Percentiles rank a stretch among this genome's conserved stretches.
phyloP scores from a whole-genome alignment of 805 yeast genomes.

The Candida schatavii region DNA sequence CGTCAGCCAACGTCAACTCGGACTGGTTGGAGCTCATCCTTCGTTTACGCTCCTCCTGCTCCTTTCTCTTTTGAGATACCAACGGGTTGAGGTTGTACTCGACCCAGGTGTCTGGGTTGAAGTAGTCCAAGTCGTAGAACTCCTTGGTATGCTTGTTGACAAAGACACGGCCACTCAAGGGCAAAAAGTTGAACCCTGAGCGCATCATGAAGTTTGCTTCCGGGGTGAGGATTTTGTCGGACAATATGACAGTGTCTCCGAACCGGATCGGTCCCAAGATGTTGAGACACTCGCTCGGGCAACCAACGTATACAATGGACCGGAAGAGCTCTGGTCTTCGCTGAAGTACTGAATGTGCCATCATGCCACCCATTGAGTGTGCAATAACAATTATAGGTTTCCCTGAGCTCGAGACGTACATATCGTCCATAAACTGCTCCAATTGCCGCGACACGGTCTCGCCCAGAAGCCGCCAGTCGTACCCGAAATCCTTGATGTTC shows the following conservation, averaged over 20 bases:
- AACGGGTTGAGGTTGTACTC: slow-evolving; percentile 73
- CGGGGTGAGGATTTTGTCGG: slow-evolving; percentile 70
- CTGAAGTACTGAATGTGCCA: slow-evolving; percentile 78
- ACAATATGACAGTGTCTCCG: slow-evolving; percentile 77
- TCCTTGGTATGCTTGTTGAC: slow-evolving; percentile 58
- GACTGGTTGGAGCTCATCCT: too few species aligned
- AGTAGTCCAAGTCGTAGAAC: slow-evolving; percentile 66
- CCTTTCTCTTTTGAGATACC: slow-evolving; percentile 44
- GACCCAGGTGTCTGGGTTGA: slow-evolving; percentile 78
- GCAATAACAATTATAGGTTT: slow-evolving; percentile 71
- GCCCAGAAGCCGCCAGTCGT: slow-evolving; percentile 85
- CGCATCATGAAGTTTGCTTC: slow-evolving; percentile 89
- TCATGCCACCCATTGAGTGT: slow-evolving; percentile 93
- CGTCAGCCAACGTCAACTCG: not conserved
- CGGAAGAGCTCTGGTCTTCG: slow-evolving; percentile 64
- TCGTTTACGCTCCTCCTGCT: slow-evolving; percentile 22
- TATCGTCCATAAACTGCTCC: slow-evolving; percentile 41
- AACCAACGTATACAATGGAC: slow-evolving; percentile 78
- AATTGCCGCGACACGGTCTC: slow-evolving; percentile 54
- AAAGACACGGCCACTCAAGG: slow-evolving; percentile 72
- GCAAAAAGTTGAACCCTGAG: slow-evolving; percentile 75
- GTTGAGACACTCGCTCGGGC: slow-evolving; percentile 81
- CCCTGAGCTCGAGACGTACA: slow-evolving; percentile 45
- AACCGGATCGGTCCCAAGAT: slow-evolving; percentile 81
- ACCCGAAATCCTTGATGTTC: slow-evolving; percentile 73